Evolutionary conservation across 768 basidiomycete species (phyloP).

Genomic region (Suillus plorans): DNA sequence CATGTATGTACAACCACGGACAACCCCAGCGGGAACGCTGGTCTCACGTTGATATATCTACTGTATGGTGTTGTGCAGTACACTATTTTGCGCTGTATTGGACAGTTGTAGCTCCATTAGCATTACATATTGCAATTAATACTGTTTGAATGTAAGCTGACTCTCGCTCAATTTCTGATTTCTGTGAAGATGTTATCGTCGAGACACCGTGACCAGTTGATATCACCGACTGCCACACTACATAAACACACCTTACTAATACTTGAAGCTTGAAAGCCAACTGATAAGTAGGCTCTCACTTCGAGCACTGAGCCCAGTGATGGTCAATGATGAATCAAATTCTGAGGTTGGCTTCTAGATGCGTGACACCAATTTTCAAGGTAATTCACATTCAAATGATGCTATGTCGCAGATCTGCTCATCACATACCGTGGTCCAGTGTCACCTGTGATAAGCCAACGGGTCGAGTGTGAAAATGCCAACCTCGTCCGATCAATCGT

Average conservation of each 20-base stretch:
- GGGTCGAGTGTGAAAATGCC: no score
- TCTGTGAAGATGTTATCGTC: not conserved
- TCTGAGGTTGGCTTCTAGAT: no score
- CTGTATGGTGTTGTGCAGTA: constrained; percentile 10
- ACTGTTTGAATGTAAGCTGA: not conserved
- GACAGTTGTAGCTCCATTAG: constrained; percentile 29
- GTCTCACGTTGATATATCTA: constrained; percentile 12
- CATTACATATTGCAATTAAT: constrained; percentile 5
- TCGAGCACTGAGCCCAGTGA: no score
- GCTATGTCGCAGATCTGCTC: not conserved
- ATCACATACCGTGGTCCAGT: not conserved
- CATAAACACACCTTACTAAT: no score
- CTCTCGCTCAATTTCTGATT: not conserved
- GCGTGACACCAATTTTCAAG: no score
- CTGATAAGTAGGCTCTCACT: no score
- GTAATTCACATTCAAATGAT: no score
- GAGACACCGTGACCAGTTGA: not conserved
- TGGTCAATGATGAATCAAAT: no score
- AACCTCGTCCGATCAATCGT: not conserved
- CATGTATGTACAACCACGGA: constrained; percentile 13
- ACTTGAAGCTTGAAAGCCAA: no score
- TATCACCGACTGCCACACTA: no score
- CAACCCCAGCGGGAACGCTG: constrained; percentile 6
- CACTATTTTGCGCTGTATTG: constrained; percentile 19
- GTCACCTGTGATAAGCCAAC: not conserved